Evolutionary conservation across 805 yeast genomes (phyloP).

Genomic region (Candida corydali): DNA sequence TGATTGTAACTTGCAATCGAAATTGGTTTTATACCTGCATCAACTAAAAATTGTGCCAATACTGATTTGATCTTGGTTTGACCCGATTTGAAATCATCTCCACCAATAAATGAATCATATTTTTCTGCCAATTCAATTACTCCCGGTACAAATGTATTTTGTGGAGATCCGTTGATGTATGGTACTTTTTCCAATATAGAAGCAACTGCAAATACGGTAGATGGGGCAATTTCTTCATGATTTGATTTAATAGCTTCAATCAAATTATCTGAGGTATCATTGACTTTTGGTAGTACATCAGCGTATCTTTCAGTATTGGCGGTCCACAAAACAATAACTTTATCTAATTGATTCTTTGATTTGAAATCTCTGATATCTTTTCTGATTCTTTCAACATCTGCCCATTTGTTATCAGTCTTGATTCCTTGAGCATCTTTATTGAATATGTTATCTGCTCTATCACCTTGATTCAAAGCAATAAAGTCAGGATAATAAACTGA

Average conservation of each 20-base stretch:
- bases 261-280: conserved; percentile 83
- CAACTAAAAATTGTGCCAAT: conserved; percentile 90
- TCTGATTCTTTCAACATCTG: conserved; percentile 82
- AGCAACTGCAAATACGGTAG: conserved; percentile 93
- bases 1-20: conserved; percentile 96
- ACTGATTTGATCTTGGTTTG: conserved; percentile 97
- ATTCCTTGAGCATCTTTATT: conserved; percentile 51
- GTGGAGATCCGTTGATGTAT: conserved; percentile 95
- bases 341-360: conserved; percentile 65
- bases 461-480: conserved; percentile 91
- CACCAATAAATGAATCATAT: conserved; percentile 77
- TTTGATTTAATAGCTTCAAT: conserved; percentile 68
- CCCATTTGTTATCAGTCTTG: conserved; percentile 69
- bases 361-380: conserved; percentile 79
- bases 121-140: conserved; percentile 83
- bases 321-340: conserved; percentile 90
- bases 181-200: conserved; percentile 84
- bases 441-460: conserved; percentile 83
- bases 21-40: conserved; percentile 93
- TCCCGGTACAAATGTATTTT: conserved; percentile 96
- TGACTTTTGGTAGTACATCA: conserved; percentile 71
- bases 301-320: conserved; percentile 96
- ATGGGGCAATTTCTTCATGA: conserved; percentile 84
- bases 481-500: conserved; percentile 94
- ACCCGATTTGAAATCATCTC: conserved; percentile 96